Conservation (phyloP, 177 flowering plant genomes). For the Vitis hybrid region DNA sequence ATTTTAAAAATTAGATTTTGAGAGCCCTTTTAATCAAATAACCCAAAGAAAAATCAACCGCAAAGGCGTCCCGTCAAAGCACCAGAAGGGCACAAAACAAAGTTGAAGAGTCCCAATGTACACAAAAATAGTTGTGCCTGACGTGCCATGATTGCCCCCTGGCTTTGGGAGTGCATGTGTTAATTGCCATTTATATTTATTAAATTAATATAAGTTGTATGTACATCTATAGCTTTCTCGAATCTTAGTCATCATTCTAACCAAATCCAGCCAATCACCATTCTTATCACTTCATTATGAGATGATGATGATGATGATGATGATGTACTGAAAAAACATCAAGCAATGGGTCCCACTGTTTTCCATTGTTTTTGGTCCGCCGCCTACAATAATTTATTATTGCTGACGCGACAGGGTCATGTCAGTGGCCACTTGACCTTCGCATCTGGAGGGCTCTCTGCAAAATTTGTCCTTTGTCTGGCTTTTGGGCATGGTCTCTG, state of each 20-base stretch:
- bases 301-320: not conserved
- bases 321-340: too few relatives aligned
- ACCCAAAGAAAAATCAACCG: too few relatives aligned
- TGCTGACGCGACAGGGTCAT: too few relatives aligned
- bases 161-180: not conserved
- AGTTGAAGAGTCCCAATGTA: not conserved
- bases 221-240: slow-evolving; percentile 1
- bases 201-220: not conserved
- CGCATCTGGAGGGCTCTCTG: too few relatives aligned
- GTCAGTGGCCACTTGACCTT: too few relatives aligned
- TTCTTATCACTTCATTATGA: slow-evolving; percentile 16
- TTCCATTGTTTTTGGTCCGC: too few relatives aligned
- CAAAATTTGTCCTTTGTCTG: too few relatives aligned
- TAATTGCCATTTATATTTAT: not conserved
- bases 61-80: not conserved
- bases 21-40: too few relatives aligned
- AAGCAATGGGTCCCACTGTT: too few relatives aligned
- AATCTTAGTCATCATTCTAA: slow-evolving; percentile 20
- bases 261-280: slow-evolving; percentile 26
- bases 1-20: too few relatives aligned
- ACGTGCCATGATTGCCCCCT: not conserved
- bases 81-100: not conserved
- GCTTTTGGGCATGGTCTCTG: too few relatives aligned
- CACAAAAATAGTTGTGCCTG: not conserved
- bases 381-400: too few relatives aligned